These are phyloP conservation scores for Boechera divaricarpa DNA, from an alignment of 345 rosid genomes.

Conservation along the genomic window DNA sequence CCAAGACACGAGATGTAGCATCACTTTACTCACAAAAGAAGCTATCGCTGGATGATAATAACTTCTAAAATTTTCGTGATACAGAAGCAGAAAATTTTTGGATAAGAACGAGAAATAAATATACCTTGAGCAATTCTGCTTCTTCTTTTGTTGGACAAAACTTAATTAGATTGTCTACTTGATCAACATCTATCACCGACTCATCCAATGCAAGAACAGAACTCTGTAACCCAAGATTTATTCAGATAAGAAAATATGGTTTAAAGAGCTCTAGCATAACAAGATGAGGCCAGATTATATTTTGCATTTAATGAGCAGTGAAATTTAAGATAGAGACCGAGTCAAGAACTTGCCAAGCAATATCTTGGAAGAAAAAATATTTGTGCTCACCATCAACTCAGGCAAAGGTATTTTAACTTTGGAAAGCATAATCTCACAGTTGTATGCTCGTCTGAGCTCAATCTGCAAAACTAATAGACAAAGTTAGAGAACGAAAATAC, in stretches of 20 bases:
- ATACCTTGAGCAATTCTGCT: conserved; percentile 72
- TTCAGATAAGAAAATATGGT: conserved; percentile 27
- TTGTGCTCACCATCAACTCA: conserved; percentile 68
- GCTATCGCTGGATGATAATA: conserved; percentile 3
- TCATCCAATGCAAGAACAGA: conserved; percentile 80
- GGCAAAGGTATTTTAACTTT: conserved; percentile 82
- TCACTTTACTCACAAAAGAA: conserved; percentile 26
- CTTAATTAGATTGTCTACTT: conserved; percentile 80
- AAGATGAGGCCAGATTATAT: conserved; percentile 12
- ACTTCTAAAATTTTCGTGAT: not conserved
- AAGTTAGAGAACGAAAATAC: conserved; percentile 40
- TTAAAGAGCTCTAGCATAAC: conserved; percentile 31
- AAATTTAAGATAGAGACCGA: not conserved
- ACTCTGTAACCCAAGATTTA: conserved; percentile 55
- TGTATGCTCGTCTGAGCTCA: conserved; percentile 83
- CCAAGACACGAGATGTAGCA: conserved; percentile 31
- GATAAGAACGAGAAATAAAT: conserved; percentile 29
- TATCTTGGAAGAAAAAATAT: conserved; percentile 4
- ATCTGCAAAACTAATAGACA: conserved; percentile 60
- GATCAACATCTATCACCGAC: conserved; percentile 76
- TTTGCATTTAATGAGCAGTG: conserved; percentile 3
- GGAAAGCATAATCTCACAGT: conserved; percentile 87
- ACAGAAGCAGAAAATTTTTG: not conserved
- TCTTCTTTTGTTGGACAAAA: conserved; percentile 93
- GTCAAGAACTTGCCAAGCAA: conserved; percentile 17